Evolutionary conservation across 305 asterid species (phyloP).

Genomic region (Fraxinus floribunda): DNA sequence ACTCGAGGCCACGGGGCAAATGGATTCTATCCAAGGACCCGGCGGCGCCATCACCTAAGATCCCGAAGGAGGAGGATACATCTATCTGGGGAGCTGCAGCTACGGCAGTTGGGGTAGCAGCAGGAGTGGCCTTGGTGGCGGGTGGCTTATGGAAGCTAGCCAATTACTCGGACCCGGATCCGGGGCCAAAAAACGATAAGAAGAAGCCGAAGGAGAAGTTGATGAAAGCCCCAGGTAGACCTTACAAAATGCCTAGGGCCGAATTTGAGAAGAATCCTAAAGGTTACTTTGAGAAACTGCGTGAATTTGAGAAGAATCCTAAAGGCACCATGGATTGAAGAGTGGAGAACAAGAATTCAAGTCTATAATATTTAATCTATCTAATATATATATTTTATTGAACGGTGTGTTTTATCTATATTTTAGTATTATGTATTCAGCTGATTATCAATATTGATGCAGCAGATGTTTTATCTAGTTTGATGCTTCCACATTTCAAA

Average conservation of each 20-base stretch:
- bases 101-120: background rate
- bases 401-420: too few species aligned
- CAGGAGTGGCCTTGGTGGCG: background rate
- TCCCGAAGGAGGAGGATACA: background rate
- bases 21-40: background rate
- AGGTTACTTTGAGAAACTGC: too few species aligned
- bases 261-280: constrained; percentile 13
- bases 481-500: background rate
- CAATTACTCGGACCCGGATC: background rate
- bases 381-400: too few species aligned
- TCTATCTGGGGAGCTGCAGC: background rate
- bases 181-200: background rate
- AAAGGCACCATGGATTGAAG: too few species aligned
- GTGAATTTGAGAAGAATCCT: too few species aligned
- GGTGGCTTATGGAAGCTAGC: background rate
- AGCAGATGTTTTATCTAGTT: too few species aligned
- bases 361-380: too few species aligned
- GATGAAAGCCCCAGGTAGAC: constrained; percentile 32
- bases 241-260: constrained; percentile 3
- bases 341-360: too few species aligned
- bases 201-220: background rate
- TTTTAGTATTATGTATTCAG: background rate
- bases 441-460: background rate
- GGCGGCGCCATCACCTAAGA: background rate
- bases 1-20: background rate